Percentiles rank a stretch among this genome's conserved stretches.
These are phyloP conservation scores for Hippophae gyantsensis DNA, from an alignment of 306 rosid species.

Conservation along the genomic window DNA sequence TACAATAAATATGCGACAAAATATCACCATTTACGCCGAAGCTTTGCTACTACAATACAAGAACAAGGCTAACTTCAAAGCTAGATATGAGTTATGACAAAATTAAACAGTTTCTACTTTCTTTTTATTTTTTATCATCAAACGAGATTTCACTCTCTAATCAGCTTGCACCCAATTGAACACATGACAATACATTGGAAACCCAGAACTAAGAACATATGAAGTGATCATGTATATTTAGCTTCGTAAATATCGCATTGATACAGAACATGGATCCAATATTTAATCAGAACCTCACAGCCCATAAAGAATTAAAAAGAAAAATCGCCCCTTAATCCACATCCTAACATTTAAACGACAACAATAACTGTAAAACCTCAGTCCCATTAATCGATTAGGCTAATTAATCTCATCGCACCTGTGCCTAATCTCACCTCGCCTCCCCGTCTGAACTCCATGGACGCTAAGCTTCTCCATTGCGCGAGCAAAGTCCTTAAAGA, in stretches of 20 bases:
- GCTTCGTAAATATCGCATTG: conserved; percentile 13
- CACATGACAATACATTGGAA: no score
- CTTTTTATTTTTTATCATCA: no score
- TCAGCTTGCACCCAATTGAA: no score
- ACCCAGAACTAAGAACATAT: background rate
- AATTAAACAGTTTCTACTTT: no score
- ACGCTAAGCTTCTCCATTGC: conserved; percentile 77
- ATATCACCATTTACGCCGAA: no score
- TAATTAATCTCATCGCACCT: conserved; percentile 74
- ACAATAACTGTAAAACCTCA: background rate
- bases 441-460: conserved; percentile 47
- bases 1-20: conserved; percentile 1
- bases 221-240: conserved; percentile 7
- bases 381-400: background rate
- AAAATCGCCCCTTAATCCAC: background rate
- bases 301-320: background rate
- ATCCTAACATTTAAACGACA: background rate
- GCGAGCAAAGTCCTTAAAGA: conserved; percentile 48
- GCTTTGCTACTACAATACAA: no score
- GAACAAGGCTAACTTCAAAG: no score
- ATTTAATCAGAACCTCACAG: background rate
- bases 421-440: conserved; percentile 70
- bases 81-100: no score
- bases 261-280: conserved; percentile 24
- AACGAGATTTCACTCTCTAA: no score